Evolutionary conservation across 1,284 basidiomycete genomes (phyloP), one percentile per base, ranked within the genome.

Genomic region (Cryptococcus depauperatus): DNA sequence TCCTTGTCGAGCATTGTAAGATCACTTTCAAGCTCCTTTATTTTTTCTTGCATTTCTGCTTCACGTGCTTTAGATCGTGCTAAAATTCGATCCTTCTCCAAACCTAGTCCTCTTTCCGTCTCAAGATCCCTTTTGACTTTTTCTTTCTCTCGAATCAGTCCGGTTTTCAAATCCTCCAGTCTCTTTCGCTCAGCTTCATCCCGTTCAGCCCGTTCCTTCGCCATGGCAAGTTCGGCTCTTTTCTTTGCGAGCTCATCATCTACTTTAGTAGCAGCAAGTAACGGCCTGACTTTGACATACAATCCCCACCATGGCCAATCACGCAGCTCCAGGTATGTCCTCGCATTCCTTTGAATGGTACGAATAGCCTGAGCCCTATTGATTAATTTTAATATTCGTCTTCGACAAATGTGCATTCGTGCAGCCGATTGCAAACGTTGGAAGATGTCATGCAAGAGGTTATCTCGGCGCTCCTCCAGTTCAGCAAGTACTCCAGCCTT

Each of bases 221-320:
- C 79, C 56, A 54, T 46, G 14, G 48, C 35, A 22, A 97, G 74
- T 66, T 98, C 93, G 3, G 83, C 78, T 51, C 95, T 86, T 68
- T 95, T 93, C 65, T 79, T 79, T 25, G 84, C 79, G 9, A 97
- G 77, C 68, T 96, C 93, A 33, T 95, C 90, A 60, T 98, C 93
- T 53, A 82, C 85, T 19, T 90, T 76, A 2, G 93, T 96, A 1
- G 92, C 93, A 14, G 87, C 86, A 10, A 99, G 78, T 11, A 98
- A 69, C 0, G 95, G 95, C 37, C 91, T 83, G 21, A 99, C 81
- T 77, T 91, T 95, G 14, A 87, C 91, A 68, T 95, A 99, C 14
- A 98, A 77, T 55, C 91, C 86, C 95, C 95, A 99, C 95, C 95
- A 98, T 1, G 95, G 91, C 95, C 93, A 98, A 48, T 93, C 87